Evolutionary conservation across 225 moss, liverwort and hornwort genomes (phyloP), one percentile per base, ranked within the genome.

Genomic region (Sphagnum tenellum): DNA sequence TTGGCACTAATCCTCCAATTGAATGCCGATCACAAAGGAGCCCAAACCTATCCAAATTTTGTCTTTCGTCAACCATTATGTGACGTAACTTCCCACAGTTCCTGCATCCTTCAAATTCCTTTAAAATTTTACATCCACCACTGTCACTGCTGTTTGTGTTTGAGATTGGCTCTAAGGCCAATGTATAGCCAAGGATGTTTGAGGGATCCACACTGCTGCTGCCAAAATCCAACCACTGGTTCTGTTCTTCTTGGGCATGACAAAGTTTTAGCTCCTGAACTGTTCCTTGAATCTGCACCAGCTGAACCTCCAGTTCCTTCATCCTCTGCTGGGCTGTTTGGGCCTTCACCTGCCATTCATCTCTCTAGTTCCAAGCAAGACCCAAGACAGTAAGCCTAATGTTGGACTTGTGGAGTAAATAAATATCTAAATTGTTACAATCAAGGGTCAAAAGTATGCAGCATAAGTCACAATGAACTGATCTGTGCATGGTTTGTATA

Each of bases 151-250:
- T 58, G 62, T 61, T 67, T 8, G 50, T 60, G 58, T 66, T 84
- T 49, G 71, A 58, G 66, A 78, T 78, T 47, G 83, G 83, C 63
- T 80, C 73, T 63, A 81, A 80, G 68, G 82, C 78, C n/a, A 94
- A 84, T 9, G 87, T 84, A 63, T 88, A 91, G 59, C 94, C 89
- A 12, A 78, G 85, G 64, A 77, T 89, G 63, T 72, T 82, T 5
- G 79, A 7, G 12, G 73, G 58, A 44, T 78, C 78, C 29, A 29
- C 29, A 46, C 69, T 82, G n/a, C 77, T 83, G 62, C 82, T 77
- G 8, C 90, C 89, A 64, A 87, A 79, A 68, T 91, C 91, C 64
- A 94, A 76, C 94, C 94, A 91, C 70, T 83, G 80, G 72, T 80
- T 83, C 55, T 89, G 94, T 45, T 90, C 29, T 1, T 29, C 94